Conservation (phyloP, 208 protist genomes). For the Vickermania ingenoplastis region DNA sequence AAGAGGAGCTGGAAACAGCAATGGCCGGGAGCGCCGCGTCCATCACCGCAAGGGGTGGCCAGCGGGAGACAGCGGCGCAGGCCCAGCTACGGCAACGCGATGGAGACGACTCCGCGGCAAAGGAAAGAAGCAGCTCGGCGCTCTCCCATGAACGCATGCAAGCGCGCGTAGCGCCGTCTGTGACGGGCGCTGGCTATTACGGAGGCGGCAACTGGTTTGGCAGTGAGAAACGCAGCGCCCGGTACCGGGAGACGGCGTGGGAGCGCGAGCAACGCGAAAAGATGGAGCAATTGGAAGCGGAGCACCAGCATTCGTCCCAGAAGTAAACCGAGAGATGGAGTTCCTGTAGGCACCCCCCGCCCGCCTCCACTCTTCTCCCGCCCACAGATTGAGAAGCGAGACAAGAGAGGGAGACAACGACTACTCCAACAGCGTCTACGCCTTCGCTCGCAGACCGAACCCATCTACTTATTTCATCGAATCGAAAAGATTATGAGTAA, state of each 20-base stretch:
- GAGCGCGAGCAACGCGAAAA: conserved; percentile 67
- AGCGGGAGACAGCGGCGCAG: conserved; percentile 1
- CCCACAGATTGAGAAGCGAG: no score
- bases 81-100: background rate
- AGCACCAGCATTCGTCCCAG: no score
- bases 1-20: conserved; percentile 32
- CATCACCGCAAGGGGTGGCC: conserved; percentile 1
- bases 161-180: conserved; percentile 16
- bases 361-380: no score
- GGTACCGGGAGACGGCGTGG: conserved; percentile 57
- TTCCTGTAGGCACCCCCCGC: no score
- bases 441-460: no score
- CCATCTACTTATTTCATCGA: no score
- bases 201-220: conserved; percentile 50
- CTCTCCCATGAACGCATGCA: no score
- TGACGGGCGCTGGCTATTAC: conserved; percentile 51
- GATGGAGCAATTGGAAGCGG: conserved; percentile 16
- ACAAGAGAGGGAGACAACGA: no score
- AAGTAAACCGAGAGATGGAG: no score
- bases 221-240: conserved; percentile 45
- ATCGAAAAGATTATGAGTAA: no score
- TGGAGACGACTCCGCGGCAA: no score
- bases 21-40: conserved; percentile 2
- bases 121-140: background rate
- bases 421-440: no score